Evolutionary conservation across 768 basidiomycete genomes (phyloP).

Genomic region (Leccinum boreale): DNA sequence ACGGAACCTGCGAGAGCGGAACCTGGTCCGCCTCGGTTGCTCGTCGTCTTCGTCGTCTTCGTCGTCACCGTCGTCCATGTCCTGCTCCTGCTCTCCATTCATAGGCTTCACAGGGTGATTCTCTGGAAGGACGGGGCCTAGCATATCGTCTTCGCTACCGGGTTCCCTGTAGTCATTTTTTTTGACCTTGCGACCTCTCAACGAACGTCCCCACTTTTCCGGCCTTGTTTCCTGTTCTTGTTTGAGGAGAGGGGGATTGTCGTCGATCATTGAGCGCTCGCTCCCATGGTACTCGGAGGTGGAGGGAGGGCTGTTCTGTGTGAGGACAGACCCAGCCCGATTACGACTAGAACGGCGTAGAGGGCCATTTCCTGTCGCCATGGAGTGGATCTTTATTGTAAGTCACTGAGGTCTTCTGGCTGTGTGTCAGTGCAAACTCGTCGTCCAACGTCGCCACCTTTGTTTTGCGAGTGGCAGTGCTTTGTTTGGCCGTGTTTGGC

Average conservation of each 20-base stretch:
- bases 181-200: conserved; percentile 40
- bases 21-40: conserved; percentile 12
- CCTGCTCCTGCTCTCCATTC: conserved; percentile 20
- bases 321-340: conserved; percentile 20
- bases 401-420: conserved; percentile 6
- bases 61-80: conserved; percentile 31
- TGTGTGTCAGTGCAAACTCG: conserved; percentile 10
- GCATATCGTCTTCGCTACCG: conserved; percentile 40
- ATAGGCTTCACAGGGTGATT: conserved; percentile 13
- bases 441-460: conserved; percentile 23
- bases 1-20: conserved; percentile 22
- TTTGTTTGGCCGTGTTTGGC: conserved; percentile 29
- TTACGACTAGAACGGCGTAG: conserved; percentile 26
- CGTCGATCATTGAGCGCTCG: conserved; percentile 32
- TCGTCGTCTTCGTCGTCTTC: conserved; percentile 32
- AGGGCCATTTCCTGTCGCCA: conserved; percentile 11
- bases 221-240: neutral
- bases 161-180: conserved; percentile 45
- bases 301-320: conserved; percentile 25
- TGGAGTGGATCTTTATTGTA: conserved; percentile 23
- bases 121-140: conserved; percentile 8
- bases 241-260: conserved; percentile 10
- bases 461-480: conserved; percentile 33
- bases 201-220: conserved; percentile 23
- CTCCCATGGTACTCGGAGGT: conserved; percentile 33